A percentile compares a stretch with the other conserved stretches of the same genome.
These are phyloP conservation scores for Cerioporus squamosus DNA, from an alignment of 1,284 basidiomycete genomes.

Conservation along the genomic window DNA sequence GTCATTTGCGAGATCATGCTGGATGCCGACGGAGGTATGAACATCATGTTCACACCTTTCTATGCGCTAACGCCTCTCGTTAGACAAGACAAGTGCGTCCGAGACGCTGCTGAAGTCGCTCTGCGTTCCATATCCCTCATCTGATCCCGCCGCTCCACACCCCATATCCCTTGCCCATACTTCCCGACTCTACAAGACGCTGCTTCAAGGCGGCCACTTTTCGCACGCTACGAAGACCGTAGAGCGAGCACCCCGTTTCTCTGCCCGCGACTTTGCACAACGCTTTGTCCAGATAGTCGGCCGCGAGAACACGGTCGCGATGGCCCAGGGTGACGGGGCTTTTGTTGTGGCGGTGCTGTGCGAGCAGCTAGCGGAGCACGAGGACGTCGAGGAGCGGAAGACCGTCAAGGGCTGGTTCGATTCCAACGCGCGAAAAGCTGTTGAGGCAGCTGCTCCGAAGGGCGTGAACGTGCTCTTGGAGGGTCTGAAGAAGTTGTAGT, in stretches of 20 bases:
- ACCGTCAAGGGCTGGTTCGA: slow-evolving; percentile 23
- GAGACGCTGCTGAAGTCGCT: slow-evolving; percentile 63
- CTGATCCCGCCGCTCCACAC: slow-evolving; percentile 54
- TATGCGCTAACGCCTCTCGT: neutral
- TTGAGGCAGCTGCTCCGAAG: slow-evolving; percentile 23
- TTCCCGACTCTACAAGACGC: slow-evolving; percentile 82
- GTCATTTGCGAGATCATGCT: slow-evolving; percentile 83
- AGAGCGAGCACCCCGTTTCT: slow-evolving; percentile 50
- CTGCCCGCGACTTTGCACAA: slow-evolving; percentile 59
- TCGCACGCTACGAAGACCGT: slow-evolving; percentile 63
- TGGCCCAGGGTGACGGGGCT: slow-evolving; percentile 72
- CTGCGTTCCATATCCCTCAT: slow-evolving; percentile 56
- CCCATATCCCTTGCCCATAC: slow-evolving; percentile 81
- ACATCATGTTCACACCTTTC: neutral
- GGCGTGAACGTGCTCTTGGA: slow-evolving; percentile 27
- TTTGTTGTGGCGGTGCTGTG: slow-evolving; percentile 83
- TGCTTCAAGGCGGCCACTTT: slow-evolving; percentile 90
- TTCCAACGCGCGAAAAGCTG: slow-evolving; percentile 15
- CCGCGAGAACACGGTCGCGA: slow-evolving; percentile 53
- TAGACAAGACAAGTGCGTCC: slow-evolving; percentile 74
- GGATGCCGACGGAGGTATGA: slow-evolving; percentile 77
- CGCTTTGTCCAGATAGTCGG: slow-evolving; percentile 65
- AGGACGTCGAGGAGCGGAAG: slow-evolving; percentile 7
- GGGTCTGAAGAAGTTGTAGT: slow-evolving; percentile 26
- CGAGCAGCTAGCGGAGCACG: slow-evolving; percentile 51